Evolutionary conservation across 306 rosid genomes (phyloP).

Genomic region (Macrotyloma uniflorum): DNA sequence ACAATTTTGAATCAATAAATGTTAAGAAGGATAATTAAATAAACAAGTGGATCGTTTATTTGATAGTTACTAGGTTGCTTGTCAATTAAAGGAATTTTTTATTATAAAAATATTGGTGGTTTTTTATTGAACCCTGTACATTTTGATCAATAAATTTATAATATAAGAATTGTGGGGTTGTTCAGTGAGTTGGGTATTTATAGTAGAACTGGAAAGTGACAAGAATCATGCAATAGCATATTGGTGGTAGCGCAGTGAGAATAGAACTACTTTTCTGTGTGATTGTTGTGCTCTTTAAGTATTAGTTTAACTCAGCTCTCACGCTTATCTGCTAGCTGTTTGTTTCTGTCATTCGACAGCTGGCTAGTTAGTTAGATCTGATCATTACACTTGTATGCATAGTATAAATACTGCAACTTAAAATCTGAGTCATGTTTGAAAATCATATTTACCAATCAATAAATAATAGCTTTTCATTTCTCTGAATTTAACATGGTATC

Average conservation of each 20-base stretch:
- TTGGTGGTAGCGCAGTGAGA: not conserved
- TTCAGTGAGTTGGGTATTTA: slow-evolving; percentile 3
- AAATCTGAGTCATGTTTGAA: not conserved
- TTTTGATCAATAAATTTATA: slow-evolving; percentile 9
- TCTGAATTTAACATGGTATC: not conserved
- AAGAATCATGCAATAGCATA: not conserved
- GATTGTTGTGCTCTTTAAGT: not conserved
- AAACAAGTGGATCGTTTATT: not conserved
- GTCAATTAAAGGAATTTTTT: not conserved
- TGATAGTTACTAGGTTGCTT: not conserved
- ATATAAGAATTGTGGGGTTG: not conserved
- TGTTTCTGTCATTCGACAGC: not conserved
- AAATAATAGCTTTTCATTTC: not conserved
- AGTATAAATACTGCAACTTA: not conserved
- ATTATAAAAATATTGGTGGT: not conserved
- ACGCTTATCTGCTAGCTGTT: not conserved
- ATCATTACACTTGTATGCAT: not conserved
- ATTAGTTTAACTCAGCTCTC: not conserved
- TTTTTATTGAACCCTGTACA: slow-evolving; percentile 6
- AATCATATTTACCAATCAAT: not conserved
- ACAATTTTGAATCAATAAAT: not conserved
- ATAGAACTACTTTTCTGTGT: not conserved
- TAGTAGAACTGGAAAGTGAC: not conserved
- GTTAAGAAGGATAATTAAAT: not conserved
- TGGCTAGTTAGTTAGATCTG: not conserved